Base-by-base conservation (phyloP, 768 basidiomycete genomes). In the Grammothele lineata region DNA sequence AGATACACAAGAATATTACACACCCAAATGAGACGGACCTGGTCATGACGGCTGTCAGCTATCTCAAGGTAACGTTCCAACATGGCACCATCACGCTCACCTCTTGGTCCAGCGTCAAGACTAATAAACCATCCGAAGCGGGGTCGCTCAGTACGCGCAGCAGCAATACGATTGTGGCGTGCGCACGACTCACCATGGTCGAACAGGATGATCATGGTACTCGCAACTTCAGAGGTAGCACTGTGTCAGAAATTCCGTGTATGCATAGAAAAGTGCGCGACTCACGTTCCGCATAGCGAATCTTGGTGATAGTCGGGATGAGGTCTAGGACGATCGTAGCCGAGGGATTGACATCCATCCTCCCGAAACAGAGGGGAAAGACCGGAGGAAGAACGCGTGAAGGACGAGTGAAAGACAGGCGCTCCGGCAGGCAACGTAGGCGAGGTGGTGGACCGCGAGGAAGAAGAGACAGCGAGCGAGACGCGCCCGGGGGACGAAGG, bases 21-120 rank as follows among this genome's bases (percentile, higher is more conserved):
- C 59, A 79, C 78, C 80, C 80, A 81, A 34, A 82, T 77, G 25
- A 80, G 61, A 34, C 74, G 67, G 34, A 79, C 59, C 78, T 80
- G 54, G 3, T 10, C 21, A 15, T 19, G 15, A 27, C 18, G 44
- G 33, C 27, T 9, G 30, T 26, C 35, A 23, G 25, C 43, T 39
- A 47, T 34, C 35, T 42, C 30, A 8, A 18, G 22, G 39, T 8
- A 35, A 14, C 4, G 10, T 11, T 37, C 33, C 26, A n/a, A 15
- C n/a, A 25, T n/a, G 23, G 15, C 7, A 37, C 12, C 6, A 23
- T 7, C 25, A 9, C 15, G 34, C 68, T 25, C 43, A 78, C 78
- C 71, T 80, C 80, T 30, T 72, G 66, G 44, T 73, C 75, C 15
- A 79, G 60, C 5, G 78, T 81, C 33, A 77, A 58, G 30, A 75